Evolutionary conservation across 2,329 filamentous ascomycete genomes (phyloP), one percentile per base, ranked within the genome.

Genomic region (Cyphellophora attinorum): DNA sequence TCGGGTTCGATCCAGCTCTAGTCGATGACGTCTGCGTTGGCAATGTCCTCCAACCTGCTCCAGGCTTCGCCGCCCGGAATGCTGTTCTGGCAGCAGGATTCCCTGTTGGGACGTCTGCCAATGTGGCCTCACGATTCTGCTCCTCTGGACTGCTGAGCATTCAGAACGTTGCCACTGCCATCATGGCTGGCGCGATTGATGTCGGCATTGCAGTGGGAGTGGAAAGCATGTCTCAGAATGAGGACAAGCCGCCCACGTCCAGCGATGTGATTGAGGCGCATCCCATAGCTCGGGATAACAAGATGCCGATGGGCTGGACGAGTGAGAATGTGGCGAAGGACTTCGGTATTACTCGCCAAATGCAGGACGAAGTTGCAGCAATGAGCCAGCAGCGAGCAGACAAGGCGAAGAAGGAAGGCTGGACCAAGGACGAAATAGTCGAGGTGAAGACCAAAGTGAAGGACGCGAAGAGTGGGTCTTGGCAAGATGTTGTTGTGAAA

Each of bases 261-360:
- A 91, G 83, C 21, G 84, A 93, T 30, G 72, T 84, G 35, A 77
- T 96, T 45, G 83, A 94, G 55, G 72, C 67, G 49, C 74, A 89
- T 67, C 72, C 76, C 42, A 81, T 91, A 56, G 75, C 88, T 18
- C 82, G 81, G 53, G 93, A 95, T 73, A 96, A 91, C 77, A 94
- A 93, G 66, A 86, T 96, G 5, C 80, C 86, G 57, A 96, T 96
- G 89, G 89, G 89, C 51, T 74, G 86, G n/a, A 71, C 95, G 33
- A 93, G 85, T 19, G 91, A 98, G 65, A 63, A 89, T 53, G 95
- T 96, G 86, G 91, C 89, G 47, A 81, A 85, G 62, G 85, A 86
- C 57, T 77, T 81, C 53, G 68, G 71, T 41, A 75, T 96, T 54
- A 53, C 67, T 38, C 81, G 91, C 43, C 64, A 70, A n/a, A 65